phyloP scores from a whole-genome alignment of 2,329 filamentous ascomycete genomes.

The Thermothelomyces thermophilus region DNA sequence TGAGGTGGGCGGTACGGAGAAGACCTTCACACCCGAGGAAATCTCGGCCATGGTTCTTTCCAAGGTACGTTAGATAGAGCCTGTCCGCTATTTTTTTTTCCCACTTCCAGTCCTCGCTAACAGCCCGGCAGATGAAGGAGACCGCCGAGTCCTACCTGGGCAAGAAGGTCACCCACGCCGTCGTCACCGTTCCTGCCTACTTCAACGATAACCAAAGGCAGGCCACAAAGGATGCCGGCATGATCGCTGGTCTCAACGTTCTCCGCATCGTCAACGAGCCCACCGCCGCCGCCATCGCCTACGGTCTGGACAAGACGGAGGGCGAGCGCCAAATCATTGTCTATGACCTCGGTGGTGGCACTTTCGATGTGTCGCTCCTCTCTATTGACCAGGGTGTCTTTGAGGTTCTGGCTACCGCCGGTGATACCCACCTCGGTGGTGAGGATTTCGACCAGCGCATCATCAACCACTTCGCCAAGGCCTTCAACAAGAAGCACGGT shows the following conservation, averaged over 20 bases:
- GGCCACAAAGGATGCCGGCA: slow-evolving; percentile 96
- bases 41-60: slow-evolving; percentile 92
- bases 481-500: slow-evolving; percentile 90
- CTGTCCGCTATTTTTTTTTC: slow-evolving; percentile 90
- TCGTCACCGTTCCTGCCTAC: slow-evolving; percentile 95
- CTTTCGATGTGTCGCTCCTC: slow-evolving; percentile 96
- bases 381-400: slow-evolving; percentile 99
- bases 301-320: slow-evolving; percentile 96
- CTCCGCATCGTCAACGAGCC: slow-evolving; percentile 99
- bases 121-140: slow-evolving; percentile 63
- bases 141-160: slow-evolving; percentile 94
- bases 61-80: slow-evolving; percentile 85
- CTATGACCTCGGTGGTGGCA: slow-evolving; percentile 98
- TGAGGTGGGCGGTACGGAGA: slow-evolving; percentile 94
- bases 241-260: slow-evolving; percentile 95
- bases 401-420: slow-evolving; percentile 96
- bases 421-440: slow-evolving; percentile 96
- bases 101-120: slow-evolving; percentile 50
- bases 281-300: slow-evolving; percentile 93
- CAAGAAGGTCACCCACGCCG: slow-evolving; percentile 90
- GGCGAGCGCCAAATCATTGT: slow-evolving; percentile 98
- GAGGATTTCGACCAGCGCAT: slow-evolving; percentile 98
- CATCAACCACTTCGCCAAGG: slow-evolving; percentile 88
- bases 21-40: slow-evolving; percentile 94
- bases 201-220: slow-evolving; percentile 99